Conservation (phyloP, 2,329 filamentous ascomycete genomes). For the Colletotrichum noveboracense region DNA sequence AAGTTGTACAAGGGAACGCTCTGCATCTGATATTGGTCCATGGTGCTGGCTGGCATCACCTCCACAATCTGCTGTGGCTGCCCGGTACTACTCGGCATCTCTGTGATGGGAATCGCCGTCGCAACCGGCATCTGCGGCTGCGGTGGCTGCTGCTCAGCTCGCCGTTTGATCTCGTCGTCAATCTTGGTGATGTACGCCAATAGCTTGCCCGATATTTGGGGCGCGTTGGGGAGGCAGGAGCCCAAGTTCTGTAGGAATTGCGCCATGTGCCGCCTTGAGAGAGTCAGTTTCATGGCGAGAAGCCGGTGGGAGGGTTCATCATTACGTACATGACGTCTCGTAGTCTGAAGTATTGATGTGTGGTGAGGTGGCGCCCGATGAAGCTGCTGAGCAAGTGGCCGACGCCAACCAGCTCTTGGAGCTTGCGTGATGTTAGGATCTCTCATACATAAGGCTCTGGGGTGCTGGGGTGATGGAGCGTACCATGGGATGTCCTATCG, state of each 20-base stretch:
- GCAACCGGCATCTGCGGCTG: background rate
- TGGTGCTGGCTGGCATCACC: background rate
- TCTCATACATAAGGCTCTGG: too few relatives aligned
- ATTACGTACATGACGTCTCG: constrained; percentile 17
- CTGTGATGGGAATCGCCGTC: background rate
- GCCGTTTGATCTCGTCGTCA: constrained; percentile 6
- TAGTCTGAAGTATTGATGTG: constrained; percentile 16
- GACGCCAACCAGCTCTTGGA: constrained; percentile 22
- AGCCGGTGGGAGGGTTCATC: background rate
- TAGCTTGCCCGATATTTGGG: constrained; percentile 15
- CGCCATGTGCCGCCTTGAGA: constrained; percentile 8
- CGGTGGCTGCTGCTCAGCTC: background rate
- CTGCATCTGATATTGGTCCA: constrained; percentile 1
- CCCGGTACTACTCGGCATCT: background rate
- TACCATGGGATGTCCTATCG: constrained; percentile 23
- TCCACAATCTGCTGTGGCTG: background rate
- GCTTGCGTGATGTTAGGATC: background rate
- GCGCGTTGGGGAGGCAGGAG: constrained; percentile 14
- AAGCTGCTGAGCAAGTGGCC: constrained; percentile 23
- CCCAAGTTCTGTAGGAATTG: constrained; percentile 20
- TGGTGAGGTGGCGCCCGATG: constrained; percentile 17
- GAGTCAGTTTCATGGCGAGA: background rate
- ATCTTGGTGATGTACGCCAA: constrained; percentile 19
- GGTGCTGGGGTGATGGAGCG: too few relatives aligned
- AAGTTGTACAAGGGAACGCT: constrained; percentile 7